Base-by-base conservation (phyloP, 2,329 filamentous ascomycete genomes). In the Exophiala sp. region DNA sequence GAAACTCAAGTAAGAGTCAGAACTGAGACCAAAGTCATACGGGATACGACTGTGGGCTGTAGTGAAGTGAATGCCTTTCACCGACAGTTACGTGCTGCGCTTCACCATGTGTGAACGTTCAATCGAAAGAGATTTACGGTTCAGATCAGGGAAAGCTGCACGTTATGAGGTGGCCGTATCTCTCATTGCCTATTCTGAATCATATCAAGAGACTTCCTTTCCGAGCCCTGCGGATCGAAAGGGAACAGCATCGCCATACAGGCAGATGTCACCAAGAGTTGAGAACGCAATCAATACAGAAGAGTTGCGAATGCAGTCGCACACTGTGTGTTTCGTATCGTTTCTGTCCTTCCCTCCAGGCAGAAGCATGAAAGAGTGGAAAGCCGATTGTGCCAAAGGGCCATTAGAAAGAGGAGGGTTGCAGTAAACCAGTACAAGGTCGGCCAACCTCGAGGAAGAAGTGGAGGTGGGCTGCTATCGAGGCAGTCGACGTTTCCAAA, bases 381-480 rank as follows among this genome's bases (percentile, higher is more conserved):
- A 57, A 58, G 59, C 61, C 64, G 60, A 62, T 64, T 63, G 60
- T 55, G 50, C 54, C 56, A 62, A 58, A 57, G 64, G 60, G 62
- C 60, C 62, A 68, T 66, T 65, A 66, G 61, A 65, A 66, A 60
- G 60, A 65, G 63, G 65, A 62, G 65, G 66, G 65, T 64, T 65
- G 63, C 52, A 59, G 63, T 57, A 63, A 69, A 70, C 70, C 66
- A 64, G 65, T 66, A 70, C 59, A 49, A 48, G 53, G 63, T 66
- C 65, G 69, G 69, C 73, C 71, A 71, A 68, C 70, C 71, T 74
- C 70, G 63, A 63, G 52, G 62, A 37, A 5, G 67, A 61, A 65
- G 63, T 61, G 68, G 68, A 69, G 65, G 61, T 46, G 30, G 43
- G 44, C 47, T 57, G 58, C 52, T 54, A 46, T 59, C 53, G 59